phyloP scores from a whole-genome alignment of 1,284 basidiomycete genomes.

The Trichosporon sp. region DNA sequence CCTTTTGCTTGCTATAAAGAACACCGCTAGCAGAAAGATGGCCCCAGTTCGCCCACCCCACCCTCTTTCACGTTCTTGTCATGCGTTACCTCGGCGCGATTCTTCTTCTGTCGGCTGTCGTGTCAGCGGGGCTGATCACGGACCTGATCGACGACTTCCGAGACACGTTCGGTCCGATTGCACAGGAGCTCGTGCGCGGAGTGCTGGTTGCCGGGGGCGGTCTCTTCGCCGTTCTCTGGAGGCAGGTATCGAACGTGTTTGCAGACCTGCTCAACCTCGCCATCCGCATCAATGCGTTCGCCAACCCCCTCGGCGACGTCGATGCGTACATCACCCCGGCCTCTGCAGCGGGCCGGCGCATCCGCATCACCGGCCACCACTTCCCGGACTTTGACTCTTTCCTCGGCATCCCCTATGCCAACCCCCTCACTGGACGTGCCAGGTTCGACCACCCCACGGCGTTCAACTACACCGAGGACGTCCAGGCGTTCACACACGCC shows the following conservation, averaged over 20 bases:
- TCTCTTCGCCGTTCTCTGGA: not conserved
- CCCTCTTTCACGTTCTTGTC: not conserved
- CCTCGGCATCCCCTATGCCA: constrained; percentile 20
- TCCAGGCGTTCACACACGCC: constrained; percentile 38
- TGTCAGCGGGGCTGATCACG: not conserved
- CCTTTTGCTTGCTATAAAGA: not conserved
- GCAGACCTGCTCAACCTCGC: constrained; percentile 5
- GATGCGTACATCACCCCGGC: not conserved
- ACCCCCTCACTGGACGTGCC: not conserved
- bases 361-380: not conserved
- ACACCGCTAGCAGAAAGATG: not conserved
- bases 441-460: constrained; percentile 56
- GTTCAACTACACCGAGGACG: constrained; percentile 36
- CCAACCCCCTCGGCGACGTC: not conserved
- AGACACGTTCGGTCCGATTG: not conserved
- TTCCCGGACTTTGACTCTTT: constrained; percentile 13
- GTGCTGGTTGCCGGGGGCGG: not conserved
- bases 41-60: not conserved
- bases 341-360: not conserved
- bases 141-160: not conserved
- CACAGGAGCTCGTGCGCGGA: not conserved
- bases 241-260: not conserved
- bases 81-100: constrained; percentile 7
- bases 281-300: not conserved
- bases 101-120: not conserved